Conservation (phyloP, 140 eudicot genomes). For the Flaveria floridana region DNA sequence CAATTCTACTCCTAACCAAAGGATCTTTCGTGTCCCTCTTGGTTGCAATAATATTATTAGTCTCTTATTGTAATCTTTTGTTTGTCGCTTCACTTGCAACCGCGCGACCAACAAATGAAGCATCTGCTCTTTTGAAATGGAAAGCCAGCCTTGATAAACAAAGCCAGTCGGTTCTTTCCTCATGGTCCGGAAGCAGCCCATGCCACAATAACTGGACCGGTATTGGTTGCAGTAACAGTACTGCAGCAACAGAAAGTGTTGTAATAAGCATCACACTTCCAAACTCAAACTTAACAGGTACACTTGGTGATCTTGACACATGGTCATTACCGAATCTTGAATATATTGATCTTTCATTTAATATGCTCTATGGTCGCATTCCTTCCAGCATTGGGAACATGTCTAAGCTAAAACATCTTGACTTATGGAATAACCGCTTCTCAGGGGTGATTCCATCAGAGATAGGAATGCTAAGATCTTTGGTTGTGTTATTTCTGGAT, state of each 20-base stretch:
- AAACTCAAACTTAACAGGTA: neutral
- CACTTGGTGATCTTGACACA: neutral
- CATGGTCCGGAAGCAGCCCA: slow-evolving; percentile 25
- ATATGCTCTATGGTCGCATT: slow-evolving; percentile 7
- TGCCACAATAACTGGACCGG: slow-evolving; percentile 10
- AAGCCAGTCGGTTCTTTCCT: slow-evolving; percentile 25
- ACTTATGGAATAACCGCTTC: slow-evolving; percentile 34
- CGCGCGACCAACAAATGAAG: slow-evolving; percentile 13
- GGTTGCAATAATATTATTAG: neutral
- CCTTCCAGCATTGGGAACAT: slow-evolving; percentile 40
- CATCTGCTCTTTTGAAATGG: slow-evolving; percentile 25
- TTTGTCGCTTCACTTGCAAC: neutral
- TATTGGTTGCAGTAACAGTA: neutral
- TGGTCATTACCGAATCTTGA: slow-evolving; percentile 2
- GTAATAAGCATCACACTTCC: neutral
- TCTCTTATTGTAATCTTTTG: neutral
- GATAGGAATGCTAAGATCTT: slow-evolving; percentile 43
- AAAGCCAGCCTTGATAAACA: slow-evolving; percentile 37
- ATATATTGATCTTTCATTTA: neutral
- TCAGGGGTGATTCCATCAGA: slow-evolving; percentile 41
- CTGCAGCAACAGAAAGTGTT: neutral
- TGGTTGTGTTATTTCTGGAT: slow-evolving; percentile 15
- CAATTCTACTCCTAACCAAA: neutral
- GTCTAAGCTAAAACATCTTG: slow-evolving; percentile 37
- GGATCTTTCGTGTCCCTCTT: neutral